A percentile compares a stretch with the other conserved stretches of the same genome.
Evolutionary conservation across 148 eudicot genomes (phyloP).

Genomic region (Heliosperma pusillum): DNA sequence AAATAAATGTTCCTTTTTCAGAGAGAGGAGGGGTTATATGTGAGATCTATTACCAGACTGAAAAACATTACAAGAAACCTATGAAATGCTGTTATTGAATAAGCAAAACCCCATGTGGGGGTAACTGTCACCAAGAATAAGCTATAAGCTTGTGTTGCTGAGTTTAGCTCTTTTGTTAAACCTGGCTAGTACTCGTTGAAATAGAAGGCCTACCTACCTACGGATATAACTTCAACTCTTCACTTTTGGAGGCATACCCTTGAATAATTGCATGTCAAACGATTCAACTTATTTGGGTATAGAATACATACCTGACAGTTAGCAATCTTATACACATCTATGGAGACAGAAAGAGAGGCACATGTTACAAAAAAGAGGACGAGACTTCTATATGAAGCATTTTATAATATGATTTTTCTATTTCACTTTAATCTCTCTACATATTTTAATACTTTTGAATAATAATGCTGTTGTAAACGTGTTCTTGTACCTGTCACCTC

Average conservation of each 20-base stretch:
- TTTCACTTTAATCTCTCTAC: too few species aligned
- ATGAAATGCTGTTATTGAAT: background rate
- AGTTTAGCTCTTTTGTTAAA: background rate
- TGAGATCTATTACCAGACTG: background rate
- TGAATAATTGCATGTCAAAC: background rate
- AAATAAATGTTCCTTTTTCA: background rate
- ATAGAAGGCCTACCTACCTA: background rate
- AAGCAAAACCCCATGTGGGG: slow-evolving; percentile 1
- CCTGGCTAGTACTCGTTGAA: background rate
- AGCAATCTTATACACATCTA: too few species aligned
- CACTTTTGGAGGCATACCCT: background rate
- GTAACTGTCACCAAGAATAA: background rate
- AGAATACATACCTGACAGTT: background rate
- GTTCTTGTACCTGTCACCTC: too few species aligned
- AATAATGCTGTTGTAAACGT: too few species aligned
- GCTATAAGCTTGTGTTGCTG: background rate
- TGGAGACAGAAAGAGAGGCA: too few species aligned
- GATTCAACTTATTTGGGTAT: background rate
- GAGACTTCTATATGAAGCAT: too few species aligned
- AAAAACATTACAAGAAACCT: background rate
- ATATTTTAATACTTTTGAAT: too few species aligned
- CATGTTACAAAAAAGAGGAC: too few species aligned
- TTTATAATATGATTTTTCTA: too few species aligned
- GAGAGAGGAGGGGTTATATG: background rate
- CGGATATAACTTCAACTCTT: background rate